Evolutionary conservation across 2,329 filamentous ascomycete genomes (phyloP).

Genomic region (Bipolaris bicolor): DNA sequence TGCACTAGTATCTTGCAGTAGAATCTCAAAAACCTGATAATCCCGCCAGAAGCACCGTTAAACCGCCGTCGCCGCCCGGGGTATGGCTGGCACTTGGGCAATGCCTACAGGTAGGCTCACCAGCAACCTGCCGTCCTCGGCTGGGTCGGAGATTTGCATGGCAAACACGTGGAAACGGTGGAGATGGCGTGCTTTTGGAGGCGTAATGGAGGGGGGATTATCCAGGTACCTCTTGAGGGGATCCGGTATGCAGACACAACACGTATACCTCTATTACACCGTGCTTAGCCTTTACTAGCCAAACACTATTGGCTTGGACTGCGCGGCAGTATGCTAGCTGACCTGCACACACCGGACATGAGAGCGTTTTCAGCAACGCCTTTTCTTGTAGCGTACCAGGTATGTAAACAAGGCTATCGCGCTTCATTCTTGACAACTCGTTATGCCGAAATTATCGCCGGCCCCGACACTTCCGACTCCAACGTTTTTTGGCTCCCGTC

Average conservation of each 20-base stretch:
- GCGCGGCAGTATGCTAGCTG: not conserved
- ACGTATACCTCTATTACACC: not conserved
- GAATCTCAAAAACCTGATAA: slow-evolving; percentile 7
- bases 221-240: not conserved
- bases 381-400: not conserved
- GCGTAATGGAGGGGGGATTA: not conserved
- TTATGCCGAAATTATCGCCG: not conserved
- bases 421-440: not conserved
- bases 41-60: slow-evolving; percentile 3
- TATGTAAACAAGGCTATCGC: not conserved
- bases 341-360: not conserved
- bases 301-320: not conserved
- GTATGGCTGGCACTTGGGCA: not conserved
- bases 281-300: not conserved
- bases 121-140: not conserved
- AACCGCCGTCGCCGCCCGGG: not conserved
- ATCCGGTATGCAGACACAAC: not conserved
- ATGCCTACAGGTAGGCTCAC: not conserved
- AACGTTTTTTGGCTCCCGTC: not conserved
- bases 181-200: not conserved
- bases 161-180: not conserved
- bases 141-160: not conserved
- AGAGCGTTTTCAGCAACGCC: not conserved
- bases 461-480: not conserved
- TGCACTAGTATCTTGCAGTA: slow-evolving; percentile 14